phyloP scores from a whole-genome alignment of 2,329 filamentous ascomycete species.

The Knoxdaviesia proteae region DNA sequence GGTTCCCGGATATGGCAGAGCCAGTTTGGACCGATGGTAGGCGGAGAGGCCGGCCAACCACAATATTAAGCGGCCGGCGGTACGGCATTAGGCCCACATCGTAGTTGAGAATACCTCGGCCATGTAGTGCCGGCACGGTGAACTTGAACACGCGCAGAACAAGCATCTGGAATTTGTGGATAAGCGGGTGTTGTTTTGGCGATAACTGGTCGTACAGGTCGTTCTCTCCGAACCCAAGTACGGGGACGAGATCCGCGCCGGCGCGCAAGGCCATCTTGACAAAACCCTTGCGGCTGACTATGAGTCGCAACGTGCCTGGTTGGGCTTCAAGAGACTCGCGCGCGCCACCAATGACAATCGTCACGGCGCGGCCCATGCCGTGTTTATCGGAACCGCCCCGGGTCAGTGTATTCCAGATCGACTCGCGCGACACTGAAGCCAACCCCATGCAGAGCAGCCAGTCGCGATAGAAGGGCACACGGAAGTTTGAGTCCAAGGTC shows the following conservation, averaged over 20 bases:
- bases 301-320: conserved; percentile 54
- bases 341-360: conserved; percentile 85
- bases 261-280: conserved; percentile 80
- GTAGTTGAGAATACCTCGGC: conserved; percentile 88
- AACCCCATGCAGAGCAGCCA: conserved; percentile 82
- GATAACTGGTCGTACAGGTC: conserved; percentile 84
- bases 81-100: conserved; percentile 95
- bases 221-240: conserved; percentile 87
- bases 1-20: too few relatives aligned
- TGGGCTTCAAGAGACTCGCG: conserved; percentile 78
- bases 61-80: conserved; percentile 66
- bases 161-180: conserved; percentile 66
- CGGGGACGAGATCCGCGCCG: conserved; percentile 84
- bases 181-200: conserved; percentile 51
- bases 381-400: conserved; percentile 58
- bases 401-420: conserved; percentile 70
- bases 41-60: conserved; percentile 61
- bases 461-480: conserved; percentile 81
- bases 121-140: conserved; percentile 77
- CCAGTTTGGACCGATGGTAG: conserved; percentile 25
- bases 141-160: conserved; percentile 78
- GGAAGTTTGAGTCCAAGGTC: conserved; percentile 91
- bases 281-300: conserved; percentile 78
- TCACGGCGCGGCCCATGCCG: conserved; percentile 87
- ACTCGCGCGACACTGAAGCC: conserved; percentile 74